A percentile compares a stretch with the other conserved stretches of the same genome.
phyloP scores from a whole-genome alignment of 176 grass and related monocot genomes.

The Avena sativa region DNA sequence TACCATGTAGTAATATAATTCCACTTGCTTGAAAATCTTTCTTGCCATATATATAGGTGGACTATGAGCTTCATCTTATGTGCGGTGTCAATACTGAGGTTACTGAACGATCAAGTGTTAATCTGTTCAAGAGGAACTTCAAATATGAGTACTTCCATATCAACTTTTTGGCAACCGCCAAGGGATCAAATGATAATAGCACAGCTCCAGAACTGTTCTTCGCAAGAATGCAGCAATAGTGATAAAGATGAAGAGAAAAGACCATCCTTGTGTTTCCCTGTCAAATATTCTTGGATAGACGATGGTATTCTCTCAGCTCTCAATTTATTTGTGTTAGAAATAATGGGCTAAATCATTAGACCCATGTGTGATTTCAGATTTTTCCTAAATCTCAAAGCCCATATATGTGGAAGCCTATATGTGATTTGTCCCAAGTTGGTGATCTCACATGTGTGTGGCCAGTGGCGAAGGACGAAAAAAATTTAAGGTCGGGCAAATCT shows the following conservation, averaged over 20 bases:
- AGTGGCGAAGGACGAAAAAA: no score
- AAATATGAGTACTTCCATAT: constrained; percentile 9
- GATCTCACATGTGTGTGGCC: no score
- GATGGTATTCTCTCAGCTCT: neutral
- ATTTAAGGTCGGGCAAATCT: no score
- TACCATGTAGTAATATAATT: neutral
- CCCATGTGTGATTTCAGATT: no score
- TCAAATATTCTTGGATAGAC: neutral
- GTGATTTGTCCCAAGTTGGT: no score
- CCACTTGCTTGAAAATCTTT: neutral
- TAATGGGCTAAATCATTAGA: no score
- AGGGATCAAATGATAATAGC: constrained; percentile 8
- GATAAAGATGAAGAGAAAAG: neutral
- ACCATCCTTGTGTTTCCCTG: constrained; percentile 13
- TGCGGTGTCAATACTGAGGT: constrained; percentile 7
- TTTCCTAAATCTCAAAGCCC: no score
- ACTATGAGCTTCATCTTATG: neutral
- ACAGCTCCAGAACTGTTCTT: neutral
- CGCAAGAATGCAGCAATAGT: constrained; percentile 9
- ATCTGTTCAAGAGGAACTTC: neutral
- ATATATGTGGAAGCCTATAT: no score
- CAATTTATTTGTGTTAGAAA: neutral
- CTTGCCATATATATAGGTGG: neutral
- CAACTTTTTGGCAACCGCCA: constrained; percentile 21
- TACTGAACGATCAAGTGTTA: neutral